Conservation (phyloP, 2,329 filamentous ascomycete genomes). For the Aulographum hederae region DNA sequence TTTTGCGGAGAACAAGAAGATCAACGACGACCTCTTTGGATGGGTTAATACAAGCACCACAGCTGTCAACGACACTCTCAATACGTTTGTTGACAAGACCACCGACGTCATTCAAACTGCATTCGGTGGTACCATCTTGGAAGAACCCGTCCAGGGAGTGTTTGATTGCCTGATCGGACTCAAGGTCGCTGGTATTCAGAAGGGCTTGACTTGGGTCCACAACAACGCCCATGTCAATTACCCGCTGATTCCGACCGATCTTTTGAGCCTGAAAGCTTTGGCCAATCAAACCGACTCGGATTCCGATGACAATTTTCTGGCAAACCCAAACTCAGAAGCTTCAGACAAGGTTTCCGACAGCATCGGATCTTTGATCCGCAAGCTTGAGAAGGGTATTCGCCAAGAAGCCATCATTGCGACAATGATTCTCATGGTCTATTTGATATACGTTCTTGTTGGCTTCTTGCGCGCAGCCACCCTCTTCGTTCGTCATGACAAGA, state of each 20-base stretch:
- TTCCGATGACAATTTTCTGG: slow-evolving; percentile 53
- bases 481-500: slow-evolving; percentile 41
- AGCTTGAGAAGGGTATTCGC: slow-evolving; percentile 48
- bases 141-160: slow-evolving; percentile 60
- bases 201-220: slow-evolving; percentile 83
- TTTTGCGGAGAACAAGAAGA: slow-evolving; percentile 40
- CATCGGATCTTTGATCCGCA: slow-evolving; percentile 48
- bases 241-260: slow-evolving; percentile 59
- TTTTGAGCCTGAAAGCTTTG: slow-evolving; percentile 64
- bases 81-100: slow-evolving; percentile 63
- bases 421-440: slow-evolving; percentile 56
- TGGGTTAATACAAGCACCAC: slow-evolving; percentile 73
- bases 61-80: slow-evolving; percentile 73
- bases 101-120: slow-evolving; percentile 52
- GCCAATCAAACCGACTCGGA: slow-evolving; percentile 29
- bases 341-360: slow-evolving; percentile 69
- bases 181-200: slow-evolving; percentile 70
- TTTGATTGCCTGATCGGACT: slow-evolving; percentile 74
- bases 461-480: slow-evolving; percentile 45
- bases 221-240: slow-evolving; percentile 72
- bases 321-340: slow-evolving; percentile 54
- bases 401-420: slow-evolving; percentile 67
- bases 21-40: slow-evolving; percentile 72
- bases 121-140: slow-evolving; percentile 68
- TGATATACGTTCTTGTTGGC: slow-evolving; percentile 60